phyloP scores from a whole-genome alignment of 805 yeast genomes.

The Myxozyma melibiosi region DNA sequence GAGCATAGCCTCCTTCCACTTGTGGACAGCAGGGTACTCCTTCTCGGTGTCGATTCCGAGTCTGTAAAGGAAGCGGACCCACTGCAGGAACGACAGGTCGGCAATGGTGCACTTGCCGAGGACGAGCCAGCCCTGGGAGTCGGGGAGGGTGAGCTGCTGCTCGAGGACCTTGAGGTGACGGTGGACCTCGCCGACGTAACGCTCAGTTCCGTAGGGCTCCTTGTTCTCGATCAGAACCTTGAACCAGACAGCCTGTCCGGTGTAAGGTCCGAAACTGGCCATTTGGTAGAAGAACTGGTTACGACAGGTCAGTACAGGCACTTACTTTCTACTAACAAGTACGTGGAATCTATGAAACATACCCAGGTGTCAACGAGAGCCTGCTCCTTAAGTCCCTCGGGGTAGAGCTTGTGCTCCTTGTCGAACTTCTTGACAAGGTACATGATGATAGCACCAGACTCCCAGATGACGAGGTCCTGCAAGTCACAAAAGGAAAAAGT shows the following conservation, averaged over 20 bases:
- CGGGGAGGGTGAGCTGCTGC: slow-evolving; percentile 81
- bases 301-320: background rate
- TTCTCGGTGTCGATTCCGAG: slow-evolving; percentile 79
- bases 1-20: slow-evolving; percentile 92
- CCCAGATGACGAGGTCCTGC: slow-evolving; percentile 62
- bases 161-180: slow-evolving; percentile 87
- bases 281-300: slow-evolving; percentile 31
- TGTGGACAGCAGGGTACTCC: slow-evolving; percentile 82
- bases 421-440: slow-evolving; percentile 65
- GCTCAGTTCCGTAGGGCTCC: slow-evolving; percentile 78
- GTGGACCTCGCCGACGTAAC: slow-evolving; percentile 84
- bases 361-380: slow-evolving; percentile 35
- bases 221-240: slow-evolving; percentile 78
- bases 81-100: slow-evolving; percentile 84
- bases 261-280: slow-evolving; percentile 33
- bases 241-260: slow-evolving; percentile 88
- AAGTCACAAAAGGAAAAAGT: too few relatives aligned
- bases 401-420: slow-evolving; percentile 48
- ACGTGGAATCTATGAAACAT: too few relatives aligned
- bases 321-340: background rate
- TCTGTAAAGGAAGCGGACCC: slow-evolving; percentile 88
- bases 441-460: slow-evolving; percentile 81
- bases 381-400: slow-evolving; percentile 30
- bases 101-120: slow-evolving; percentile 78
- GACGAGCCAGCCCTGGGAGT: slow-evolving; percentile 86